Evolutionary conservation across 257 asterid species (phyloP), one percentile per base, ranked within the genome.

Genomic region (Verbena officinalis): DNA sequence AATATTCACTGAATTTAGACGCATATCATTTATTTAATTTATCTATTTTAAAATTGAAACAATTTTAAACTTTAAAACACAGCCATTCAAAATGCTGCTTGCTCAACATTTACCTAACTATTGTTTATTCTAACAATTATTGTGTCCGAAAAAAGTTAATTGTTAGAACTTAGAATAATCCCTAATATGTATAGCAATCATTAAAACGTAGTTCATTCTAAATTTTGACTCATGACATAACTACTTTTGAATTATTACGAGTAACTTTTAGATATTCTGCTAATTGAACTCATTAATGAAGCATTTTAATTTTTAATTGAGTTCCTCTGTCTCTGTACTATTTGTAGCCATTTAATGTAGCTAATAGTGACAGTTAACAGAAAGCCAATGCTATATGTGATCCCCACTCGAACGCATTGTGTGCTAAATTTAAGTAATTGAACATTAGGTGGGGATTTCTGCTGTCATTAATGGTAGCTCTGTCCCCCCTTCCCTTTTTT

Each of bases 311-410:
- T n/a, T n/a, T n/a, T n/a, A n/a, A n/a, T n/a, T n/a, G 36, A 30
- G 4, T 7, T 9, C 11, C 4, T 36, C 40, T 36, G 8, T 36
- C 40, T 36, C 40, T 36, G 12, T 44, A 44, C 20, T 44, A 44
- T 44, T 44, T 30, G 3, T 55, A 11, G 42, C 14, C 61, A 44
- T 44, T 15, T 43, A 30, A 23, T 7, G 16, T 19, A 45, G 27
- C 30, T 23, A 44, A 44, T 16, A 65, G 56, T 4, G 56, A 59
- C 59, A 55, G 59, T 66, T 65, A 65, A 46, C 51, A 52, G 63
- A 46, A 67, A 69, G 61, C n/a, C 52, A 64, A 15, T 13, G 53
- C 2, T 23, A 44, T 24, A 4, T 52, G 52, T 20, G 24, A 34
- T 19, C 5, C 42, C 44, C 62, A 48, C 53, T 49, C 48, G 66